Conservation (phyloP, 2,329 filamentous ascomycete species). For the Fusarium sp. region DNA sequence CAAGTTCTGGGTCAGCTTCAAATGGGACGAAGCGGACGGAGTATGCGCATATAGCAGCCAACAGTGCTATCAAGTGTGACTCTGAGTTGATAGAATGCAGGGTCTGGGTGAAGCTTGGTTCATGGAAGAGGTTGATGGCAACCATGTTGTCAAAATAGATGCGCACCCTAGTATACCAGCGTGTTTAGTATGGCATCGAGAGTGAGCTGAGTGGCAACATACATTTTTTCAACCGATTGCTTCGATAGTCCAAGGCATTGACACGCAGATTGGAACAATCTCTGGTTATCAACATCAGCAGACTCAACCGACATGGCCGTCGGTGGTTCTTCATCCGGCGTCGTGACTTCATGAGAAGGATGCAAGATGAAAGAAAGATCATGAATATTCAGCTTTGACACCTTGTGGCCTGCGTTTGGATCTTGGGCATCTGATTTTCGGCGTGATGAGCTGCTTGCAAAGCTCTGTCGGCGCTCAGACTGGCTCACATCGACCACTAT, state of each 20-base stretch:
- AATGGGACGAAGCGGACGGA: neutral
- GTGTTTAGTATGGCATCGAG: fast-evolving
- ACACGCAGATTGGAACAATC: neutral
- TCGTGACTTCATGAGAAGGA: neutral
- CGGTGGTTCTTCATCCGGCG: neutral
- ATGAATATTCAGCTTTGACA: neutral
- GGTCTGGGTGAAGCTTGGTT: neutral
- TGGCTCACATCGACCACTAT: neutral
- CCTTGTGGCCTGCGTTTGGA: neutral
- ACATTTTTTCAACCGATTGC: neutral
- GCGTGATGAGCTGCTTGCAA: neutral
- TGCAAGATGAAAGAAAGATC: neutral
- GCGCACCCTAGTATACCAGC: fast-evolving
- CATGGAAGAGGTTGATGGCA: neutral
- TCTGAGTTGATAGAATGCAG: neutral
- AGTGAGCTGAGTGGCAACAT: neutral
- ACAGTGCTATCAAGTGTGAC: neutral
- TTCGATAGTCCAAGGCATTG: neutral
- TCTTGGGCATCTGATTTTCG: neutral
- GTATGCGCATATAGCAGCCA: neutral
- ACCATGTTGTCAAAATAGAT: neutral
- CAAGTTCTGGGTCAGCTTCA: neutral
- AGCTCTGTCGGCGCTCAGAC: neutral
- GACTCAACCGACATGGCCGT: neutral
- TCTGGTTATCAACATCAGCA: neutral